Conservation (phyloP, 2,329 filamentous ascomycete genomes). For the Beauveria varroae region DNA sequence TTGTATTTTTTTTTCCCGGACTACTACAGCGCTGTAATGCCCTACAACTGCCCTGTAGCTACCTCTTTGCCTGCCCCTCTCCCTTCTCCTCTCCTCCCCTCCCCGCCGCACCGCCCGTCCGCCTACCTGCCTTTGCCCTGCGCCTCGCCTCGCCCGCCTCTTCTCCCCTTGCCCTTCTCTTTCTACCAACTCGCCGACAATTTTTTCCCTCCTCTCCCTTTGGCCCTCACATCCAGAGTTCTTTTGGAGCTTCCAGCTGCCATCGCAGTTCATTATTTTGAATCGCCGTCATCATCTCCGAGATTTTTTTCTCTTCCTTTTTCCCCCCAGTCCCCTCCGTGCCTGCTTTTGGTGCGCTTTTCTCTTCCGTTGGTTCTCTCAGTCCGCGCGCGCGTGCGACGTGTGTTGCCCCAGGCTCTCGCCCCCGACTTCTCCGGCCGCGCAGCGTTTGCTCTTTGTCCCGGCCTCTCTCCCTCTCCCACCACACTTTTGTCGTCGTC, state of each 20-base stretch:
- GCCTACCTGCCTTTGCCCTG: neutral
- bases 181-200: neutral
- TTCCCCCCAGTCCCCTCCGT: neutral
- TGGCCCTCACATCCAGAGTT: neutral
- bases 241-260: neutral
- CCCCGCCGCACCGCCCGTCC: too few relatives aligned
- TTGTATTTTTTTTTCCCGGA: neutral
- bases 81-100: neutral
- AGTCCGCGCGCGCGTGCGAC: neutral
- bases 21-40: neutral
- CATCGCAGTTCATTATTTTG: neutral
- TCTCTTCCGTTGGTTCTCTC: constrained; percentile 1
- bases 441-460: constrained; percentile 5
- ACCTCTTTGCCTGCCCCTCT: too few relatives aligned
- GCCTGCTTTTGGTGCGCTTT: neutral
- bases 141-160: neutral
- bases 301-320: neutral
- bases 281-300: neutral
- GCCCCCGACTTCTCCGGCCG: constrained; percentile 6
- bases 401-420: neutral
- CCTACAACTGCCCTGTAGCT: neutral
- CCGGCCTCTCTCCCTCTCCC: neutral
- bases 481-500: neutral
- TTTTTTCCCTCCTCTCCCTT: constrained; percentile 2
- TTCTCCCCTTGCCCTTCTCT: neutral